Evolutionary conservation across 2,329 filamentous ascomycete species (phyloP), one percentile per base, ranked within the genome.

Genomic region (Daldinia sp.): DNA sequence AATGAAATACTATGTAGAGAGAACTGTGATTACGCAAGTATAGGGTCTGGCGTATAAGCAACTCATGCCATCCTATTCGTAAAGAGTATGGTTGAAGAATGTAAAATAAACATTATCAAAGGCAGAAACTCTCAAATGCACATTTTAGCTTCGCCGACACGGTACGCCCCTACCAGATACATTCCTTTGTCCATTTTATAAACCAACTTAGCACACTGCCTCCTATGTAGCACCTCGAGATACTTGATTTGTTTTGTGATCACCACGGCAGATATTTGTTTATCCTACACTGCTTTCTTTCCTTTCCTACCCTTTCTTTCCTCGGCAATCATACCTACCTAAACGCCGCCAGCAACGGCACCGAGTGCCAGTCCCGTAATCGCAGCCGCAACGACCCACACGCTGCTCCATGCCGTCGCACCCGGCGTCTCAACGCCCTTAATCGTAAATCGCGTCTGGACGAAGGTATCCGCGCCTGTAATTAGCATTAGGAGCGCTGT

Each of bases 321-420:
- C 6, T 21, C 11, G n/a, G 7, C 13, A 52, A 23, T 15, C 13
- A 25, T 19, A 17, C 21, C 27, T 5, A 30, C 54, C 78, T 77
- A 80, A 74, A 85, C 76, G 74, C 85, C 74, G 68, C 82, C 77
- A 39, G 87, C 77, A 39, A 87, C 82, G 56, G 81, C 76, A 25
- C 81, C 83, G 34, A 89, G 74, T 1, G 77, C 81, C n/a, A 81
- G 30, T 11, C 90, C 90, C 2, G 86, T 85, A 55, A 89, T 73
- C 10, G 84, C 74, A 3, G 86, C 84, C 5, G 90, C 90, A 19
- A 83, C 71, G n/a, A 85, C 86, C 93, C 93, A 97, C 32, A 94
- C 81, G 19, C 81, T 80, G 1, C 91, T 88, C 82, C 93, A 98
- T 0, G 84, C 86, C 2, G 82, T 78, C 1, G 93, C 92, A 9